Evolutionary conservation across 768 basidiomycete genomes (phyloP), one percentile per base, ranked within the genome.

Genomic region (Tricholoma flavovirens): DNA sequence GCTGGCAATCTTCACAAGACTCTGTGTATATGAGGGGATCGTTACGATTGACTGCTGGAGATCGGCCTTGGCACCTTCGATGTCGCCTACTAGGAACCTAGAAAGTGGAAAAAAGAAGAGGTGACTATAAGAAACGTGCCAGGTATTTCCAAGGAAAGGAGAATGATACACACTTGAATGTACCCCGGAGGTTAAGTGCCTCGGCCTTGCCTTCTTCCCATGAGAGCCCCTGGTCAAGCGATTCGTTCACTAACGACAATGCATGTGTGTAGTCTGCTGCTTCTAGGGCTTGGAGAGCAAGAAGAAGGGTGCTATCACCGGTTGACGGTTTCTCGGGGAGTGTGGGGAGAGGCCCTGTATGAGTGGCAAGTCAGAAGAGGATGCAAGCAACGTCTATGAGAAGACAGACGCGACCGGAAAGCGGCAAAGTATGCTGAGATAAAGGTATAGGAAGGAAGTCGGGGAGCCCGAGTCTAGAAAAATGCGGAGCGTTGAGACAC

Each of bases 341-440:
- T 0, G 72, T 64, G 11, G 90, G 93, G 42, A 81, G 77, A 6
- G 87, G 71, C 45, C 84, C 88, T 91, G 64, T 4, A 46, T 54
- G 19, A 53, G 38, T 53, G 46, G 55, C 43, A 59, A 29, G 15
- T 40, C 19, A 57, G 45, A 38, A 17, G 50, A 43, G 12, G 24
- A 30, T 42, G 12, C 30, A 2, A 36, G 9, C 22, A n/a, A 9
- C 5, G 35, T 43, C 30, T 17, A 51, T 54, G 2, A 49, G 42
- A 21, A 52, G 12, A 77, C 88, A 62, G 63, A 90, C 93, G 87
- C 55, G 86, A 77, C 60, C 97, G 86, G 88, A 98, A 98, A 8
- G 97, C 97, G 57, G 93, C 88, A 67, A 98, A 93, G 76, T 98
- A 99, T 0, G 96, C 90, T 11, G 88, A 87, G 61, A 97, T 88